Evolutionary conservation across 2,329 filamentous ascomycete species (phyloP).

Genomic region (Chaetoscypha palmicola): DNA sequence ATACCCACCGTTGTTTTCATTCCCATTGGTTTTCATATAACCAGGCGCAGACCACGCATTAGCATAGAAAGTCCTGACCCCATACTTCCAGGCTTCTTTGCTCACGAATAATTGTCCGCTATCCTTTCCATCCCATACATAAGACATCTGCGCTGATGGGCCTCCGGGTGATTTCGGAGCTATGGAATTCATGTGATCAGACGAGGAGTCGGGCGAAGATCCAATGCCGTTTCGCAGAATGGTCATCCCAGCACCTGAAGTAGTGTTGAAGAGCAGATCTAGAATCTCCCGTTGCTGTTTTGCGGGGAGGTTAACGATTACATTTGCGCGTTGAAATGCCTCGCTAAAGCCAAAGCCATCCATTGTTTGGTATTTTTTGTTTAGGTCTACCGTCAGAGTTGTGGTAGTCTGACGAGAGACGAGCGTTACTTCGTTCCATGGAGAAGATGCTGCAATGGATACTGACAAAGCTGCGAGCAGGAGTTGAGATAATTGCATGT

Average conservation of each 20-base stretch:
- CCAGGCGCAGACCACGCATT: conserved; percentile 45
- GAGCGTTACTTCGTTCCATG: not conserved
- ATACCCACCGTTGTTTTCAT: conserved; percentile 38
- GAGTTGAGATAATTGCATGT: conserved; percentile 2
- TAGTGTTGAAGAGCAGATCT: conserved; percentile 40
- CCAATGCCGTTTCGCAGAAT: conserved; percentile 46
- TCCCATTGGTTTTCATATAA: conserved; percentile 44
- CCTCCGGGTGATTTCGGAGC: conserved; percentile 39
- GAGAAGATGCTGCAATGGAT: not conserved
- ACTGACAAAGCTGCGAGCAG: not conserved
- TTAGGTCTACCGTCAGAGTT: conserved; percentile 23
- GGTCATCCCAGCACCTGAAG: conserved; percentile 40
- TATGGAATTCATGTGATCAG: conserved; percentile 33
- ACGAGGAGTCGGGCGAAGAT: conserved; percentile 22
- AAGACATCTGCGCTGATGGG: conserved; percentile 35
- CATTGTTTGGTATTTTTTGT: conserved; percentile 31
- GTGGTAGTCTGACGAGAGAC: not conserved
- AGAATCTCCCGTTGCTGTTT: conserved; percentile 34
- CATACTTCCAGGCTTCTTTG: conserved; percentile 38
- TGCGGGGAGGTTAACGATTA: conserved; percentile 33
- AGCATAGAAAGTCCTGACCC: conserved; percentile 40
- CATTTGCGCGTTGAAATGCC: conserved; percentile 39
- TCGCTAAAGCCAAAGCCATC: conserved; percentile 44
- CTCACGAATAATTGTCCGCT: conserved; percentile 46
- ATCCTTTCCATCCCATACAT: conserved; percentile 41